A percentile compares a stretch with the other conserved stretches of the same genome.
Conservation (phyloP, 331 rosid species). For the Ulmus americana region DNA sequence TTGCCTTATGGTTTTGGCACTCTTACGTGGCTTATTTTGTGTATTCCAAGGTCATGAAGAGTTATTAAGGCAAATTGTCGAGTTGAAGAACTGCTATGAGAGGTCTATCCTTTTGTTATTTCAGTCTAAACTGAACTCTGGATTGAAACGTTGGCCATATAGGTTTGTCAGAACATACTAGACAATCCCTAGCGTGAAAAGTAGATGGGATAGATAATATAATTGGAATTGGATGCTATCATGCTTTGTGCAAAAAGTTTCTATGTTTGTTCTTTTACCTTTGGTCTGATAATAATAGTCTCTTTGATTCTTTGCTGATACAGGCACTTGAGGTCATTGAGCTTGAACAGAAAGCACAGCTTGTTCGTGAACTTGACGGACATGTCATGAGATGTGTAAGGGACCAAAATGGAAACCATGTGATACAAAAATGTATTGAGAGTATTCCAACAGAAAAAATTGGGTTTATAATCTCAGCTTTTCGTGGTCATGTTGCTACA, state of each 20-base stretch:
- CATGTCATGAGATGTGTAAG: conserved; percentile 76
- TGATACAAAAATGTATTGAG: conserved; percentile 85
- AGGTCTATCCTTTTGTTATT: too few species aligned
- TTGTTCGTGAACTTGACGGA: conserved; percentile 80
- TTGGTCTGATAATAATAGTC: background rate
- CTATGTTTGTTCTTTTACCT: background rate
- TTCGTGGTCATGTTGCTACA: conserved; percentile 57
- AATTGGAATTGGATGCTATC: conserved; percentile 1
- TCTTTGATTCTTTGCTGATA: background rate
- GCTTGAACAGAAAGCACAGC: conserved; percentile 64
- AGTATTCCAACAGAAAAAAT: conserved; percentile 57
- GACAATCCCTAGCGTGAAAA: background rate
- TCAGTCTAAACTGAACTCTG: too few species aligned
- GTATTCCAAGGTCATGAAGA: too few species aligned
- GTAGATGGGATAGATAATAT: background rate
- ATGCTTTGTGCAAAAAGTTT: background rate
- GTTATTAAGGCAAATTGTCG: too few species aligned
- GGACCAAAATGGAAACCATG: conserved; percentile 88
- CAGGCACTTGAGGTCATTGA: conserved; percentile 89
- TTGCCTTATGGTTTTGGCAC: too few species aligned
- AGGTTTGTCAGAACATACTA: background rate
- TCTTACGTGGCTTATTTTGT: too few species aligned
- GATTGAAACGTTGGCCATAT: background rate
- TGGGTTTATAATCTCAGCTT: conserved; percentile 61
- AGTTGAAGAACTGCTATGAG: too few species aligned